Percentiles rank a stretch among this genome's conserved stretches.
Conservation (phyloP, 768 basidiomycete genomes). For the Mrakia frigida region DNA sequence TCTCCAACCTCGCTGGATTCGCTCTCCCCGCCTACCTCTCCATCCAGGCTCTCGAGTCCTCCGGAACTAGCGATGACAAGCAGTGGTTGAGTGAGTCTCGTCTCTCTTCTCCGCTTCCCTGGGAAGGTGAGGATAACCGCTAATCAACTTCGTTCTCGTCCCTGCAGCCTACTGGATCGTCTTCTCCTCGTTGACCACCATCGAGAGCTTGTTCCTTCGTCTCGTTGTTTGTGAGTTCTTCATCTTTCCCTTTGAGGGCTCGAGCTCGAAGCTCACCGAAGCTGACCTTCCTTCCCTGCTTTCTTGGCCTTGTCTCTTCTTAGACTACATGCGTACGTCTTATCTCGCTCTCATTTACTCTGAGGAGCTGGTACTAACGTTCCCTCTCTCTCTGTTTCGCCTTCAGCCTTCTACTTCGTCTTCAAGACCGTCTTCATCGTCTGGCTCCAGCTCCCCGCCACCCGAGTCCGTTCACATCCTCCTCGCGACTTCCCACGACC, state of each 20-base stretch:
- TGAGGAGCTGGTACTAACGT: constrained; percentile 55
- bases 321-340: constrained; percentile 7
- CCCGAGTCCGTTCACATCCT: constrained; percentile 19
- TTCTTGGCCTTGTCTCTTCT: constrained; percentile 52
- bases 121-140: constrained; percentile 62
- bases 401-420: constrained; percentile 82
- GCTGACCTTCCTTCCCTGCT: constrained; percentile 69
- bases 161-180: constrained; percentile 86
- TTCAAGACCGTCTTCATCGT: constrained; percentile 86
- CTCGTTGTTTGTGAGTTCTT: constrained; percentile 21
- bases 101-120: constrained; percentile 46
- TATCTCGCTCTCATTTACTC: constrained; percentile 53
- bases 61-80: constrained; percentile 52
- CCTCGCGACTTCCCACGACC: constrained; percentile 34
- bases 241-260: background rate
- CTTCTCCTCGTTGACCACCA: constrained; percentile 7
- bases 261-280: background rate
- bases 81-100: constrained; percentile 34
- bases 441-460: constrained; percentile 71
- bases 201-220: constrained; percentile 16
- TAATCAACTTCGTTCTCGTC: background rate
- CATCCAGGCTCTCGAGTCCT: constrained; percentile 84
- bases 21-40: constrained; percentile 91
- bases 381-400: background rate
- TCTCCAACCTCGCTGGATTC: constrained; percentile 68